Percentiles rank a stretch among this genome's conserved stretches.
Evolutionary conservation across 306 rosid genomes (phyloP).

Genomic region (Gynostemma pentaphyllum): DNA sequence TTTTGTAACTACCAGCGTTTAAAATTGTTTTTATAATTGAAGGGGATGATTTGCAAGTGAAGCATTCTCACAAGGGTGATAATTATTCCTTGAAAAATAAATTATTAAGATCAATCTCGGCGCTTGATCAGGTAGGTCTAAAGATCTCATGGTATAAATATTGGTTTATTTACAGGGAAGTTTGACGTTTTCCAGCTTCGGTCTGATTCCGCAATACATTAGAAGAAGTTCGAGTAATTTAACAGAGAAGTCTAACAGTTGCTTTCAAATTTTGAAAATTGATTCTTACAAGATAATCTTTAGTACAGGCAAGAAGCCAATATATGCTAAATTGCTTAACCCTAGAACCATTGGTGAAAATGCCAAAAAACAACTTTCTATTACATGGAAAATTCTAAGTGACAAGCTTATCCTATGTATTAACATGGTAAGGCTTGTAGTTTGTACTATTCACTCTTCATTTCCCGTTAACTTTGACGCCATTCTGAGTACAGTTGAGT

Average conservation of each 20-base stretch:
- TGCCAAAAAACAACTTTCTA: not conserved
- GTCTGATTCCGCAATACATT: not conserved
- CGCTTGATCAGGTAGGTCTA: no score
- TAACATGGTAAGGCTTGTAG: not conserved
- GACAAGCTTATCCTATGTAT: not conserved
- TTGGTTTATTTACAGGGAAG: no score
- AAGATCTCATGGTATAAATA: no score
- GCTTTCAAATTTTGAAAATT: not conserved
- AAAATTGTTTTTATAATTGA: no score
- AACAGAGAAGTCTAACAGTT: not conserved
- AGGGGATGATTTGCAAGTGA: no score
- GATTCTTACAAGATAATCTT: not conserved
- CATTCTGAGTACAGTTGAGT: slow-evolving; percentile 8
- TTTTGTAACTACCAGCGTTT: no score
- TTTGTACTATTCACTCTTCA: not conserved
- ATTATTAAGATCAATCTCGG: no score
- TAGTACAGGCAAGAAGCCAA: not conserved
- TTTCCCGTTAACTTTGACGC: slow-evolving; percentile 6
- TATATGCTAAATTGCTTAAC: not conserved
- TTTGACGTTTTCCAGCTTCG: no score
- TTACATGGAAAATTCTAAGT: not conserved
- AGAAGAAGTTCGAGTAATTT: no score
- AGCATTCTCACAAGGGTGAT: no score
- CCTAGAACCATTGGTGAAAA: not conserved
- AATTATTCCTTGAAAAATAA: no score